Conservation (phyloP, 2,329 filamentous ascomycete genomes). For the Coleophoma crateriformis region DNA sequence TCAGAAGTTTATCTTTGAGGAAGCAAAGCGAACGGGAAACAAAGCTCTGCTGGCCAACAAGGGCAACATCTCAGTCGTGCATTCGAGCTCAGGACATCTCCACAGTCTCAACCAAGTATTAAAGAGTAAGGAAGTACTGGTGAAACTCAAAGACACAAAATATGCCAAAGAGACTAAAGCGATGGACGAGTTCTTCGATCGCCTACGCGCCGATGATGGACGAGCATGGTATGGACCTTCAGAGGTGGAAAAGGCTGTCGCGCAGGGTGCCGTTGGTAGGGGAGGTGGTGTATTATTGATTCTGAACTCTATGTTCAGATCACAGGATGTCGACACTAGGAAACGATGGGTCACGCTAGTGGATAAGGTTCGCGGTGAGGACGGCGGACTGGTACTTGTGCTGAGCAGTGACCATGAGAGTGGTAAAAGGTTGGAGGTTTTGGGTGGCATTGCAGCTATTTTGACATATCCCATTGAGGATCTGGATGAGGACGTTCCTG, state of each 20-base stretch:
- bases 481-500: slow-evolving; percentile 53
- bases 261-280: slow-evolving; percentile 80
- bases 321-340: slow-evolving; percentile 69
- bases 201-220: slow-evolving; percentile 78
- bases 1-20: slow-evolving; percentile 66
- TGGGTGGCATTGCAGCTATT: slow-evolving; percentile 86
- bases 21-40: slow-evolving; percentile 52
- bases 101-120: slow-evolving; percentile 86
- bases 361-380: slow-evolving; percentile 79
- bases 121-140: slow-evolving; percentile 70
- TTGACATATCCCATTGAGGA: slow-evolving; percentile 84
- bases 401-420: slow-evolving; percentile 93
- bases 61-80: slow-evolving; percentile 65
- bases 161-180: slow-evolving; percentile 77
- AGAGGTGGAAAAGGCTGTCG: slow-evolving; percentile 77
- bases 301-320: slow-evolving; percentile 82
- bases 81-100: slow-evolving; percentile 79
- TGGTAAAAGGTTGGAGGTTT: slow-evolving; percentile 73
- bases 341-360: slow-evolving; percentile 81
- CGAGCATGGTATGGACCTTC: slow-evolving; percentile 84
- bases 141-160: slow-evolving; percentile 78
- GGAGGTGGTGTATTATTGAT: slow-evolving; percentile 83
- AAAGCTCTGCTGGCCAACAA: slow-evolving; percentile 63
- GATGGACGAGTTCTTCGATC: slow-evolving; percentile 78
- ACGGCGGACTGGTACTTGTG: slow-evolving; percentile 77